Evolutionary conservation across 805 yeast genomes (phyloP), one percentile per base, ranked within the genome.

Genomic region (Zygosaccharomyces bisporus): DNA sequence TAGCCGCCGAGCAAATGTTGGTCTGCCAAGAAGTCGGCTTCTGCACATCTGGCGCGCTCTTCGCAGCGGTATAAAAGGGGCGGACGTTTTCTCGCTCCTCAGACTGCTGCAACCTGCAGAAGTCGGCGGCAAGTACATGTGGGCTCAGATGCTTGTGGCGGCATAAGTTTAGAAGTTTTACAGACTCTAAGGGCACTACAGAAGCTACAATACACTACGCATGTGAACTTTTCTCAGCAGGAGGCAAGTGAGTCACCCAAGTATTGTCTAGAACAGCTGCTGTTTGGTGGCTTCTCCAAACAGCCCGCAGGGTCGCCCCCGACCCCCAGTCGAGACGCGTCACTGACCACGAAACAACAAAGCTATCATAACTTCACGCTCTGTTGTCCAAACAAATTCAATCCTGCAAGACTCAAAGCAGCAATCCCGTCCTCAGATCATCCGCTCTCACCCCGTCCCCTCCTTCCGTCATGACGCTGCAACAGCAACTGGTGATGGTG

Each of bases 401-500:
- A 3, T 27, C 10, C 31, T 27, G 4, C 31, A 12, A n/a, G n/a
- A 14, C 2, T 12, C 10, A 27, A 13, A n/a, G 31, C n/a, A 27
- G 17, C 19, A 25, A 19, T 20, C 18, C 3, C 21, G 13, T 25
- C 30, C 7, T n/a, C 5, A 5, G 16, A 7, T 13, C 10, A 10
- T 14, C 40, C 7, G 18, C 13, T n/a, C 41, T 5, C n/a, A 12
- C 18, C 14, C 29, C 32, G 14, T 6, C 10, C 19, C 29, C 41
- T 4, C 20, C 19, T 30, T 14, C 31, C 31, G 35, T 24, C 35
- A 39, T 31, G 35, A 25, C 35, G 35, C 43, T 50, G 29, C 56
- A 54, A 34, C 40, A 43, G 17, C 37, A 49, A 6, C 42, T 61
- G 24, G 52, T 62, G 4, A 54, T 52, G 34, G 54, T 64, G 10